These are phyloP conservation scores for Fraxinus paxiana DNA, from an alignment of 305 asterid species.

Conservation along the genomic window DNA sequence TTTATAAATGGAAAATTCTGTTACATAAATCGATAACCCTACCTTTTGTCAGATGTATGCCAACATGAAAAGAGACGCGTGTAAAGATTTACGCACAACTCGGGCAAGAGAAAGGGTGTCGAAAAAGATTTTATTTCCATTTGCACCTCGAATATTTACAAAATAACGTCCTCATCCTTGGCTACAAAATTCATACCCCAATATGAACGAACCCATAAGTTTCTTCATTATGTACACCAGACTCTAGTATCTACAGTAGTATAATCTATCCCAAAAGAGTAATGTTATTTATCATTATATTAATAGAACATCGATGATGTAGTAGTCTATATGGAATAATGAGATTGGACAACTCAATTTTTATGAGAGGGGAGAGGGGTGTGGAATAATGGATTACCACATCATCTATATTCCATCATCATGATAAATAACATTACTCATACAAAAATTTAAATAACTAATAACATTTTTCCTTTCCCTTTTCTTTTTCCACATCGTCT, in stretches of 20 bases:
- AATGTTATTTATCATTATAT: background rate
- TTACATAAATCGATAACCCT: background rate
- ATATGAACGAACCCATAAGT: constrained; percentile 14
- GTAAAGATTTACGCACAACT: background rate
- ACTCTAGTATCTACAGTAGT: background rate
- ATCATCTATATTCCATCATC: background rate
- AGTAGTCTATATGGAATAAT: background rate
- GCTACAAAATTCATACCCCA: constrained; percentile 45
- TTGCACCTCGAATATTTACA: constrained; percentile 47
- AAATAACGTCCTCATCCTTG: constrained; percentile 41
- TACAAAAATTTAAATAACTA: constrained; percentile 15
- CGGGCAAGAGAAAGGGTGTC: background rate
- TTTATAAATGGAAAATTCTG: background rate
- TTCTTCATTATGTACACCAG: constrained; percentile 22
- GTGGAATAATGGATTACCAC: background rate
- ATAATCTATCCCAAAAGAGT: constrained; percentile 4
- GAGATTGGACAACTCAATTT: background rate
- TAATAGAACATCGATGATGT: background rate
- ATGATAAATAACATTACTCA: background rate
- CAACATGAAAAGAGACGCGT: background rate
- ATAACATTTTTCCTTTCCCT: constrained; percentile 2
- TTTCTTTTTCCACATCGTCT: background rate
- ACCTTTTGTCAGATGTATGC: background rate
- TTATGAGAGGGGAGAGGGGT: background rate
- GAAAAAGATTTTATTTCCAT: constrained; percentile 16